Conservation (phyloP, 1,284 basidiomycete species). For the Somion occarium region DNA sequence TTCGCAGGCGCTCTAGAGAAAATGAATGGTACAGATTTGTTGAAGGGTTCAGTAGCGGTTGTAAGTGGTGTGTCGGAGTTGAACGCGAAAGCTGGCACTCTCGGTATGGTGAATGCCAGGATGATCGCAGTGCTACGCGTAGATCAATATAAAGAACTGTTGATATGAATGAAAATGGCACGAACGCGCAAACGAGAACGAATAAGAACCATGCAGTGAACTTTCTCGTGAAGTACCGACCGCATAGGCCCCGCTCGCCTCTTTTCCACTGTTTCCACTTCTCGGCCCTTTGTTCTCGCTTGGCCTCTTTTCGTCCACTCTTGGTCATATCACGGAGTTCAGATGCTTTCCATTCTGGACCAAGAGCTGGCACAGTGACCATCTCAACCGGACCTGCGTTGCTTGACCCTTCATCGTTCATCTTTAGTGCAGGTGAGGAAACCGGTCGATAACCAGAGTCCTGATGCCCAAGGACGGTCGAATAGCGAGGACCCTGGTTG, state of each 20-base stretch:
- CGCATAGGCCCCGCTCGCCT: constrained; percentile 46
- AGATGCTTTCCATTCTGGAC: constrained; percentile 78
- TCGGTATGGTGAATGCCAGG: constrained; percentile 74
- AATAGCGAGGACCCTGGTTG: constrained; percentile 80
- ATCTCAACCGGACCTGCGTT: constrained; percentile 59
- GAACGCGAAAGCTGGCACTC: constrained; percentile 69
- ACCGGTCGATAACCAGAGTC: constrained; percentile 48
- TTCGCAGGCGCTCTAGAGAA: constrained; percentile 78
- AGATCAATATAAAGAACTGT: neutral
- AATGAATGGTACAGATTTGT: constrained; percentile 44
- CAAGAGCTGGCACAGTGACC: constrained; percentile 83
- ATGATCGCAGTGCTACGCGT: constrained; percentile 59
- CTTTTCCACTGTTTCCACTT: constrained; percentile 28
- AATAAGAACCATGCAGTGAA: constrained; percentile 68
- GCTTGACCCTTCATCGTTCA: constrained; percentile 32
- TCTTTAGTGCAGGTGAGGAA: constrained; percentile 33
- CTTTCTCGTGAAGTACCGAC: constrained; percentile 69
- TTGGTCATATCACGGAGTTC: constrained; percentile 71
- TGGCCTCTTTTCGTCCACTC: constrained; percentile 57
- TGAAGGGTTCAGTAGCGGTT: constrained; percentile 53
- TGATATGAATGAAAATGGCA: constrained; percentile 17
- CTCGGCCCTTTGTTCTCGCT: constrained; percentile 51
- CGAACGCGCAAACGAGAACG: constrained; percentile 58
- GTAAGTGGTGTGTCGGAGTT: constrained; percentile 53
- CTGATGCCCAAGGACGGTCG: constrained; percentile 44